Base-by-base conservation (phyloP, 2,329 filamentous ascomycete species). In the Lecanicillium sp. region DNA sequence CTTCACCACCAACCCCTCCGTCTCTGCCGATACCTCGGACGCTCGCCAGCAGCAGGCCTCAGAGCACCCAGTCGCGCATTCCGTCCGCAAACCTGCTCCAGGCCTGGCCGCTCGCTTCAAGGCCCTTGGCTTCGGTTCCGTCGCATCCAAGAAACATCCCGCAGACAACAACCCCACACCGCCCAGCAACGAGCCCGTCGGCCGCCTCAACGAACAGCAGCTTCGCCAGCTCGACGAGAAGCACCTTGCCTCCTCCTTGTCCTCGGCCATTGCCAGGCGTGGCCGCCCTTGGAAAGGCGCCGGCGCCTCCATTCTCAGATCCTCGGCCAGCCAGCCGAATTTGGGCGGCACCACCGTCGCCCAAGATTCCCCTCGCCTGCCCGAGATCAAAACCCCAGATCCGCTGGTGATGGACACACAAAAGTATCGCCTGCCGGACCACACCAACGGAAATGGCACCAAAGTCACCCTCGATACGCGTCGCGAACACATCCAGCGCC, bases 401-500 rank as follows among this genome's bases (percentile, higher is more conserved):
- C 67, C 68, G 42, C 51, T 78, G 58, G 72, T 73, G 47, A 79
- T 83, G 71, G 83, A 87, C 60, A 80, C 75, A 41, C 73, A 83
- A 54, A 86, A 87, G 59, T 87, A 85, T 55, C 74, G 78, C 32
- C 63, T 86, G 56, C 81, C 83, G 40, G 82, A 87, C 58, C 75
- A 80, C 55, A 73, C 67, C 37, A 80, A 78, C 61, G 71, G 77
- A 60, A 75, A 85, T 67, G 76, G 78, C 61, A 71, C 78, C 56
- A 80, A 82, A 54, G 71, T 70, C 29, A 75, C 75, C 45, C 62
- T 68, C 22, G 71, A 75, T 28, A 76, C 67, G 31, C 71, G 71
- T 41, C 67, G 68, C 47, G 73, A 78, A 47, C 76, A 80, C 45
- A 56, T 80, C 41, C 70, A 76, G 37, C 67, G 71, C 42, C 64